Percentiles rank a stretch among this genome's conserved stretches.
phyloP scores from a whole-genome alignment of 768 basidiomycete species.

The Lactarius hatsudake region DNA sequence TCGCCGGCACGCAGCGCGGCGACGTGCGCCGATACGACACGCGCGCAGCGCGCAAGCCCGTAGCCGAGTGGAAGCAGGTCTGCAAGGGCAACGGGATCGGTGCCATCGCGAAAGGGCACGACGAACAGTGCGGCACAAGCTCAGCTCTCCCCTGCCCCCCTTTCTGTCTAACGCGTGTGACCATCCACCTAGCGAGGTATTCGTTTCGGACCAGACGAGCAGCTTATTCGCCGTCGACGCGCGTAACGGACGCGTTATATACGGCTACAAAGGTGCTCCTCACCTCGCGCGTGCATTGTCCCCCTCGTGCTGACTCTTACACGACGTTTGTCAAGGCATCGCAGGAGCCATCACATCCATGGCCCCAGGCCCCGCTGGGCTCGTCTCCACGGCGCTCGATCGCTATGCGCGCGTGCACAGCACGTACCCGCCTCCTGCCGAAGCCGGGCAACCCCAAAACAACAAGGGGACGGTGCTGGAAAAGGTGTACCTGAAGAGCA shows the following conservation, averaged over 20 bases:
- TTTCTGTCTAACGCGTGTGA: background rate
- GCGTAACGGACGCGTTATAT: conserved; percentile 61
- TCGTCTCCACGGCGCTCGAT: conserved; percentile 66
- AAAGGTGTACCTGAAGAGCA: conserved; percentile 59
- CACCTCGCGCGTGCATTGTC: background rate
- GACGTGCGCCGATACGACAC: conserved; percentile 77
- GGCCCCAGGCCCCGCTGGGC: conserved; percentile 48
- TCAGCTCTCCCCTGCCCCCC: background rate
- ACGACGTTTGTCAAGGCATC: conserved; percentile 45
- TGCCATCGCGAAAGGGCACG: conserved; percentile 52
- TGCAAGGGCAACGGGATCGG: conserved; percentile 62
- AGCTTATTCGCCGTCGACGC: conserved; percentile 65
- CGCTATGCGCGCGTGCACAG: conserved; percentile 71
- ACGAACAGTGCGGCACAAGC: conserved; percentile 57
- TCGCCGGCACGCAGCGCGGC: conserved; percentile 73
- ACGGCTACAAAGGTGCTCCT: conserved; percentile 61
- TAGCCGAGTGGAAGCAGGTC: conserved; percentile 61
- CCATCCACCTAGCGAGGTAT: conserved; percentile 53
- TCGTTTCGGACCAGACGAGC: conserved; percentile 63
- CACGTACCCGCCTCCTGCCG: conserved; percentile 48
- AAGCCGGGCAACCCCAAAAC: conserved; percentile 50
- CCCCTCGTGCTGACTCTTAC: background rate
- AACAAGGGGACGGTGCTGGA: conserved; percentile 58
- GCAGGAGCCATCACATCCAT: conserved; percentile 68
- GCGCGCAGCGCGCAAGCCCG: conserved; percentile 62